These are phyloP conservation scores for Stromatinia cepivora DNA, from an alignment of 2,329 filamentous ascomycete genomes.

Conservation along the genomic window DNA sequence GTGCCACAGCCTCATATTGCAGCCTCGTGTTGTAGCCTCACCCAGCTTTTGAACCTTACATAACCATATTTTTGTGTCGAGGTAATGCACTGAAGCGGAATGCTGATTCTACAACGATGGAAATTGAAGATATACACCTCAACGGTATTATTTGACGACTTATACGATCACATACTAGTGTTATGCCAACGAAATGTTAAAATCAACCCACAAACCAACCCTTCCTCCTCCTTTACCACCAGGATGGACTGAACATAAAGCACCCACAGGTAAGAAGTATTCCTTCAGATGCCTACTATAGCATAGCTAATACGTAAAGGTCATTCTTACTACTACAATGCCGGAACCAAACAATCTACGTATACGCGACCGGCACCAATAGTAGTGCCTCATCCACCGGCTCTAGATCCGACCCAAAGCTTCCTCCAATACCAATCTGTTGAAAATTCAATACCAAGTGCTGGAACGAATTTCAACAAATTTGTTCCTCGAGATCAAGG, in stretches of 20 bases:
- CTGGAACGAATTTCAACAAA: slow-evolving; percentile 40
- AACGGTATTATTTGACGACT: not conserved
- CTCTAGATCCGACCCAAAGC: slow-evolving; percentile 42
- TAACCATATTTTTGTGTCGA: slow-evolving; percentile 2
- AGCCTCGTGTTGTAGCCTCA: not conserved
- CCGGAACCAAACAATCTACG: slow-evolving; percentile 79
- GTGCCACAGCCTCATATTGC: not conserved
- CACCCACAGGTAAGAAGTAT: slow-evolving; percentile 58
- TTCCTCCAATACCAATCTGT: slow-evolving; percentile 47
- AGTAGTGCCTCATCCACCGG: slow-evolving; percentile 30
- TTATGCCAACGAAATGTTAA: slow-evolving; percentile 57
- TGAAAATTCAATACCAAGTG: slow-evolving; percentile 44
- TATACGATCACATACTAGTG: not conserved
- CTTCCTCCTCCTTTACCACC: slow-evolving; percentile 61
- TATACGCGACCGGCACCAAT: slow-evolving; percentile 69
- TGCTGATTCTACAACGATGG: not conserved
- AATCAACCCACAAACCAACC: slow-evolving; percentile 71
- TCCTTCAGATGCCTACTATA: not conserved
- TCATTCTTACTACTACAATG: slow-evolving; percentile 86
- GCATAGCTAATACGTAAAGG: slow-evolving; percentile 35
- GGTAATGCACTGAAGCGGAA: not conserved
- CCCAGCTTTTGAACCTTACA: slow-evolving; percentile 20
- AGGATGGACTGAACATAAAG: slow-evolving; percentile 92
- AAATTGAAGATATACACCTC: not conserved
- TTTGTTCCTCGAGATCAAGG: slow-evolving; percentile 27